These are phyloP conservation scores for Zymoseptoria brevis DNA, from an alignment of 2,329 filamentous ascomycete species.

Conservation along the genomic window DNA sequence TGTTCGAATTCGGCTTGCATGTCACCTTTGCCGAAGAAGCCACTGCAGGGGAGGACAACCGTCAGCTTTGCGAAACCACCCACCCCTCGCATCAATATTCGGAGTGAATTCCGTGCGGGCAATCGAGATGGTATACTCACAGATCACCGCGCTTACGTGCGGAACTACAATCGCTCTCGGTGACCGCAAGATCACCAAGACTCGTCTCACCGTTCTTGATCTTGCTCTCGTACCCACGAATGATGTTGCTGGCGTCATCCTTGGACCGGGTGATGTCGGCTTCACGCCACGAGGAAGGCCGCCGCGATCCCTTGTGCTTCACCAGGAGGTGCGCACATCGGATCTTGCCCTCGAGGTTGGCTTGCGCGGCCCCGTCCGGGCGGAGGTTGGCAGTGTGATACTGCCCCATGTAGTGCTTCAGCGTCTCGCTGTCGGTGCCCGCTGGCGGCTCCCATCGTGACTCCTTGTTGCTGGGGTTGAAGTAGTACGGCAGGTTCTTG, in stretches of 20 bases:
- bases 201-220: conserved; percentile 63
- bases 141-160: conserved; percentile 89
- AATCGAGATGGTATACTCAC: conserved; percentile 37
- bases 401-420: conserved; percentile 88
- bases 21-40: conserved; percentile 86
- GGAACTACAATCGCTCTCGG: conserved; percentile 92
- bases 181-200: conserved; percentile 75
- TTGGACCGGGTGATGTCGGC: conserved; percentile 80
- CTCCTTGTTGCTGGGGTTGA: conserved; percentile 77
- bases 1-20: conserved; percentile 99
- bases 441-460: conserved; percentile 92
- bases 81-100: background rate
- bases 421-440: conserved; percentile 80
- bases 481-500: conserved; percentile 98
- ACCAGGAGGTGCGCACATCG: conserved; percentile 86
- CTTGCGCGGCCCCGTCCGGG: conserved; percentile 14
- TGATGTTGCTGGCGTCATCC: conserved; percentile 73
- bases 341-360: conserved; percentile 65
- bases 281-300: conserved; percentile 90
- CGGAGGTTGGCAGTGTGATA: conserved; percentile 56
- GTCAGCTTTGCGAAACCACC: background rate
- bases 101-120: background rate
- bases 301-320: conserved; percentile 82
- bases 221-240: conserved; percentile 64
- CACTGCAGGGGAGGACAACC: conserved; percentile 38